Percentiles rank a stretch among this genome's conserved stretches.
Conservation (phyloP, 2,329 filamentous ascomycete species). For the Aureobasidium sp. region DNA sequence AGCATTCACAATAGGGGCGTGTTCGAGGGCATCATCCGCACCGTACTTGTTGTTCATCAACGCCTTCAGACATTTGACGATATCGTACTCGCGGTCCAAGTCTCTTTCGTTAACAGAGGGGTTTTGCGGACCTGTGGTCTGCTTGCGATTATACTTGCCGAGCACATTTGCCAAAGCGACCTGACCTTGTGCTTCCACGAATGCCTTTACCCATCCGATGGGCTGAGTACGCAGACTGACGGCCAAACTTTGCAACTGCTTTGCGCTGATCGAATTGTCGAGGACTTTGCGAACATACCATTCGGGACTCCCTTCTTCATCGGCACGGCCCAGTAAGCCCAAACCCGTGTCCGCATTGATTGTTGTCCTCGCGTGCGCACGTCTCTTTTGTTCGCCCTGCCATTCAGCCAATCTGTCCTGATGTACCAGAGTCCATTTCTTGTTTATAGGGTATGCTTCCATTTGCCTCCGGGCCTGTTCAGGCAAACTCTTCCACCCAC, state of each 20-base stretch:
- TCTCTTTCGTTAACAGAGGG: conserved; percentile 62
- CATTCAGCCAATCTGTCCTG: conserved; percentile 89
- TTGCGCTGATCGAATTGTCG: conserved; percentile 87
- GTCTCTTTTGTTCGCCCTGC: conserved; percentile 87
- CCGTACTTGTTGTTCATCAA: conserved; percentile 99
- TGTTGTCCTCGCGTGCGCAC: conserved; percentile 62
- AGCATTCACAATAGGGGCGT: conserved; percentile 84
- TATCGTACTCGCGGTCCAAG: conserved; percentile 88
- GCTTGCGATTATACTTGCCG: conserved; percentile 85
- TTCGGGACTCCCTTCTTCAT: conserved; percentile 92
- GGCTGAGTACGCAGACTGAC: conserved; percentile 94
- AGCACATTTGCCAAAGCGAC: conserved; percentile 91
- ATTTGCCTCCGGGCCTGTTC: conserved; percentile 93
- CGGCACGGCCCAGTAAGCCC: conserved; percentile 67
- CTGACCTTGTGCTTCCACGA: conserved; percentile 95
- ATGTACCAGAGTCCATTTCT: conserved; percentile 96
- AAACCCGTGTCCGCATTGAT: conserved; percentile 57
- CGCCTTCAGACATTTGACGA: conserved; percentile 93
- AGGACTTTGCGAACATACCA: conserved; percentile 97
- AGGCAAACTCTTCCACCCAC: conserved; percentile 93
- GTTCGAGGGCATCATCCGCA: conserved; percentile 84
- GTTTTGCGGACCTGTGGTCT: conserved; percentile 62
- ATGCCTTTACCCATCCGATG: conserved; percentile 91
- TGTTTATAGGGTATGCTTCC: conserved; percentile 85
- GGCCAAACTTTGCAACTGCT: conserved; percentile 84